Evolutionary conservation across 768 basidiomycete species (phyloP), one percentile per base, ranked within the genome.

Genomic region (Suillus subalutaceus): DNA sequence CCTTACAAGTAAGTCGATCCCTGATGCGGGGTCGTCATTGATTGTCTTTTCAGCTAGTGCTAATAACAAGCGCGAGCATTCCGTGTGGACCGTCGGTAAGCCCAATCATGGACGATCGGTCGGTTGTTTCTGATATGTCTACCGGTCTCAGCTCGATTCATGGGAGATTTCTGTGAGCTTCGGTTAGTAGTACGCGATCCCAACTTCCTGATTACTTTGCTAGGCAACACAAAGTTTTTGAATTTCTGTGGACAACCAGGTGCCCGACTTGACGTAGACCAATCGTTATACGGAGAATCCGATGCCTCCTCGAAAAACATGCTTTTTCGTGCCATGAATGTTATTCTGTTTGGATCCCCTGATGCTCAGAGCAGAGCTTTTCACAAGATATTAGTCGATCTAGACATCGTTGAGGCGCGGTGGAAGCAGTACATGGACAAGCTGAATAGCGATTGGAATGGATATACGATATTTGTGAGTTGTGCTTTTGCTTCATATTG

Each of bases 401-500:
- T 72, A 1, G 74, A 79, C 8, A 76, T 84, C 62, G 76, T 79
- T 48, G 66, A 75, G 12, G 69, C 70, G 4, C 70, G 74, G 6
- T 86, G 84, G 84, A 69, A 72, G 5, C 71, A 76, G 5, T 81
- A 82, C 55, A 79, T 86, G 26, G 57, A 62, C 7, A 79, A 78
- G 23, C 73, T 85, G 30, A 80, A 76, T 26, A 73, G 75, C 9
- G 83, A 87, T 67, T 84, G 83, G 85, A 74, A 80, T 63, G 80
- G 81, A 57, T 80, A 83, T 53, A 81, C 80, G 32, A 80, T 84
- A 43, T 83, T 81, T 64, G 86, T 87, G 57, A 46, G 83, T 70
- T 37, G 10, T 20, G 8, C 41, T 13, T 32, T 18, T 41, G 4
- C 8, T 12, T 15, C 5, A 9, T 40, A 38, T 12, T 32, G 5